phyloP scores from a whole-genome alignment of 2,329 filamentous ascomycete species.

The Diaporthe citrichinensis region DNA sequence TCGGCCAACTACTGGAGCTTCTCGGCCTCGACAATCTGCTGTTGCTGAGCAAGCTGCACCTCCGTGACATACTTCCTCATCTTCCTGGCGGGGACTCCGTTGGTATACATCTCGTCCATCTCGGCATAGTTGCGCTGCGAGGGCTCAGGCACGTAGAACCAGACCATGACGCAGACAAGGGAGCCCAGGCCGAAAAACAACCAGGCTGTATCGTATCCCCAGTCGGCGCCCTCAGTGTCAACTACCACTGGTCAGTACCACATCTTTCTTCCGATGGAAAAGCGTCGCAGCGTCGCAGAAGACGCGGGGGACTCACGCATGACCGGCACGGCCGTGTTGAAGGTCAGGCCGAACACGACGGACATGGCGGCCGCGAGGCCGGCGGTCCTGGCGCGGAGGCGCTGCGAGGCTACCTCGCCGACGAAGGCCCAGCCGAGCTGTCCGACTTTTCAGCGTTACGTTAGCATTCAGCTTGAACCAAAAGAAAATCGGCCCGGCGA shows the following conservation, averaged over 20 bases:
- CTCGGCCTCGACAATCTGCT: background rate
- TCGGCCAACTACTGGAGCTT: background rate
- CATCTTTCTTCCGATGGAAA: too few relatives aligned
- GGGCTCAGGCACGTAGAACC: slow-evolving; percentile 44
- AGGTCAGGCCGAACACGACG: slow-evolving; percentile 45
- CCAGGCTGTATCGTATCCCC: slow-evolving; percentile 46
- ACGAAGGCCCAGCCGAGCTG: slow-evolving; percentile 45
- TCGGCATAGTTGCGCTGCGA: slow-evolving; percentile 45
- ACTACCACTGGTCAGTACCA: too few relatives aligned
- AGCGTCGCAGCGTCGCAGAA: fast-evolving
- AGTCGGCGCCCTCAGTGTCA: slow-evolving; percentile 42
- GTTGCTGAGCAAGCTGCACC: slow-evolving; percentile 34
- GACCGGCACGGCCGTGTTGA: slow-evolving; percentile 44
- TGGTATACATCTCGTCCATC: slow-evolving; percentile 47
- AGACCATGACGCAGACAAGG: slow-evolving; percentile 41
- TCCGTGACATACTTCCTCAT: slow-evolving; percentile 44
- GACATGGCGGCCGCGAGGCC: slow-evolving; percentile 43
- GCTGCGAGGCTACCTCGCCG: slow-evolving; percentile 45
- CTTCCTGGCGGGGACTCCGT: slow-evolving; percentile 43
- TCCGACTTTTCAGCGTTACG: slow-evolving; percentile 34
- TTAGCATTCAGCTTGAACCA: background rate
- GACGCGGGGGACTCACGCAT: slow-evolving; percentile 39
- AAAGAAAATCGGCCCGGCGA: background rate
- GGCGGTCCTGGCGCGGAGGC: slow-evolving; percentile 44
- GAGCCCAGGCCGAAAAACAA: slow-evolving; percentile 43